Percentiles rank a stretch among this genome's conserved stretches.
Conservation (phyloP, 2,329 filamentous ascomycete genomes). For the Colletotrichum graminicola region DNA sequence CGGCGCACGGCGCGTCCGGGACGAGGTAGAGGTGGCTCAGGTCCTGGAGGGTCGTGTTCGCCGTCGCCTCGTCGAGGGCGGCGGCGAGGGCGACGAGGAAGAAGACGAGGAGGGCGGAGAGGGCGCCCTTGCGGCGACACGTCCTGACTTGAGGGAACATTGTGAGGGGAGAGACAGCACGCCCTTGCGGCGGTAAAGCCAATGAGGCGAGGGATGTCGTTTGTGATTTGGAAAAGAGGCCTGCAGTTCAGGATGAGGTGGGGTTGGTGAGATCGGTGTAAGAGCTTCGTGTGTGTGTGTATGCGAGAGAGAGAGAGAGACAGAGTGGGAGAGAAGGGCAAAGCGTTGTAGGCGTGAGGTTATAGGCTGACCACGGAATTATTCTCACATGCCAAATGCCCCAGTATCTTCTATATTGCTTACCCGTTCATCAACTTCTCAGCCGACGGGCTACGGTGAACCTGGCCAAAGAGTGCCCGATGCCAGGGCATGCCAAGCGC, state of each 20-base stretch:
- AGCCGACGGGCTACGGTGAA: not conserved
- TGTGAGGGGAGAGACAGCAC: not conserved
- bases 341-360: not conserved
- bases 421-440: not conserved
- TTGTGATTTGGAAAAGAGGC: rapidly evolving
- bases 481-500: not conserved
- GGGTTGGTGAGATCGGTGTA: not conserved
- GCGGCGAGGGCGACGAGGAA: slow-evolving; percentile 34
- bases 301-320: not conserved
- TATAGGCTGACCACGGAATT: not conserved
- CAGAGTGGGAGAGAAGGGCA: not conserved
- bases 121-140: slow-evolving; percentile 12
- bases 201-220: too few relatives aligned
- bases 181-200: too few relatives aligned
- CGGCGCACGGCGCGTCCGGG: slow-evolving; percentile 55
- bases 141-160: slow-evolving; percentile 7
- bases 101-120: slow-evolving; percentile 13
- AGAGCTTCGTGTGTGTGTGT: too few relatives aligned
- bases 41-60: slow-evolving; percentile 7
- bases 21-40: slow-evolving; percentile 46
- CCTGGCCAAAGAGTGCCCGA: not conserved
- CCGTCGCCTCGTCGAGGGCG: not conserved
- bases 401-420: not conserved
- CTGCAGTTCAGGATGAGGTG: too few relatives aligned
- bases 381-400: not conserved